A percentile compares a stretch with the other conserved stretches of the same genome.
Conservation (phyloP, 1,284 basidiomycete genomes). For the Pseudozyma sp. region DNA sequence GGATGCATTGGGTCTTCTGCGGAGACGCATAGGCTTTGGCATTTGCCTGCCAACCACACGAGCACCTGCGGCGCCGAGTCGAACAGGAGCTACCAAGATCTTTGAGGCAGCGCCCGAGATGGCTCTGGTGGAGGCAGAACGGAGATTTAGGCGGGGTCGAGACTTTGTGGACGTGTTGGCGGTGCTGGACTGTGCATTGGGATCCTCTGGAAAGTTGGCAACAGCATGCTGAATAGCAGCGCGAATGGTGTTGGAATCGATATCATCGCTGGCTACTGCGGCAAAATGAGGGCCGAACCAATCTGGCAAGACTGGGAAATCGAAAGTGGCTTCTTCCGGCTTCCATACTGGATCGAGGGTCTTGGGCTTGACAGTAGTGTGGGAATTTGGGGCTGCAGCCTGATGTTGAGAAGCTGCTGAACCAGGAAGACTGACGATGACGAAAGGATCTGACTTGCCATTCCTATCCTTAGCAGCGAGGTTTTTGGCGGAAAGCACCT, state of each 20-base stretch:
- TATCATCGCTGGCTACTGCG: conserved; percentile 68
- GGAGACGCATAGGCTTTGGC: conserved; percentile 55
- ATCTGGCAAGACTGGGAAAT: conserved; percentile 51
- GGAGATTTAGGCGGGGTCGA: conserved; percentile 28
- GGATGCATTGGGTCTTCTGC: conserved; percentile 17
- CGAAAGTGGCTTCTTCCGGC: conserved; percentile 52
- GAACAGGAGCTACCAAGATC: conserved; percentile 55
- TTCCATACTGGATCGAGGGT: conserved; percentile 81
- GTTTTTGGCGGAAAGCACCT: conserved; percentile 70
- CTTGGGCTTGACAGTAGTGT: conserved; percentile 83
- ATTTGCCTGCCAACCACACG: conserved; percentile 54
- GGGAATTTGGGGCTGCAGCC: conserved; percentile 73
- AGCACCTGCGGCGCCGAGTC: conserved; percentile 55
- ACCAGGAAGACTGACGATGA: conserved; percentile 62
- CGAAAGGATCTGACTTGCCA: conserved; percentile 69
- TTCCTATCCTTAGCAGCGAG: conserved; percentile 72
- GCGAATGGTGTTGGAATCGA: conserved; percentile 32
- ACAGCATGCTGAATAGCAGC: conserved; percentile 33
- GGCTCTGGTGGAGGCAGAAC: conserved; percentile 39
- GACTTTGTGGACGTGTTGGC: conserved; percentile 10
- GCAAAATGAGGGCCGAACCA: conserved; percentile 70
- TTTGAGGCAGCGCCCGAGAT: conserved; percentile 48
- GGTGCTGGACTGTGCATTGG: conserved; percentile 2
- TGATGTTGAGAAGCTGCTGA: conserved; percentile 29
- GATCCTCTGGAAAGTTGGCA: background rate